Percentiles rank a stretch among this genome's conserved stretches.
These are phyloP conservation scores for Stagonosporopsis rhizophila DNA, from an alignment of 2,329 filamentous ascomycete species.

Conservation along the genomic window DNA sequence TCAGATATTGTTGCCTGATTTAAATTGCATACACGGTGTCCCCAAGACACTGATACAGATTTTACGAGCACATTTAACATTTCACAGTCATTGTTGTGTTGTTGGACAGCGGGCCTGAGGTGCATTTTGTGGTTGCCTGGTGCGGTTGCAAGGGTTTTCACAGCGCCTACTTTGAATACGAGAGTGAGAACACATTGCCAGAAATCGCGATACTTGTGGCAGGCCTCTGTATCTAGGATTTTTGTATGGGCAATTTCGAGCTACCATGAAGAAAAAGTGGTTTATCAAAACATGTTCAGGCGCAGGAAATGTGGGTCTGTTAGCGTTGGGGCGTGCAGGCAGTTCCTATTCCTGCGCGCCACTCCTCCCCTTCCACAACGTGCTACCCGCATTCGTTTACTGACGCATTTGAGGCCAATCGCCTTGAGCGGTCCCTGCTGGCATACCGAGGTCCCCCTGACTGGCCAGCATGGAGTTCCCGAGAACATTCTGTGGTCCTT, in stretches of 20 bases:
- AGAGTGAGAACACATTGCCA: not conserved
- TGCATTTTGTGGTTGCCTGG: constrained; percentile 12
- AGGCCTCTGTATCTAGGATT: not conserved
- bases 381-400: too few relatives aligned
- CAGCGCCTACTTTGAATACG: not conserved
- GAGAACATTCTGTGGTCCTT: not conserved
- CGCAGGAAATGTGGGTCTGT: too few relatives aligned
- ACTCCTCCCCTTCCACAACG: too few relatives aligned
- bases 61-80: not conserved
- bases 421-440: too few relatives aligned
- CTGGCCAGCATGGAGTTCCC: not conserved
- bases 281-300: too few relatives aligned
- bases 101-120: constrained; percentile 5
- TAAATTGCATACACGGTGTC: not conserved
- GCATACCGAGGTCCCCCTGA: too few relatives aligned
- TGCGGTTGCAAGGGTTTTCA: not conserved
- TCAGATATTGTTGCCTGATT: not conserved
- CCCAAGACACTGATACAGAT: not conserved
- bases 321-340: too few relatives aligned
- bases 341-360: too few relatives aligned
- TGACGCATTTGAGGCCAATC: too few relatives aligned
- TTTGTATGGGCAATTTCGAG: not conserved
- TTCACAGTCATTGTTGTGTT: not conserved
- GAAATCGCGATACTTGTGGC: not conserved
- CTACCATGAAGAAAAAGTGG: not conserved